These are phyloP conservation scores for Xylaria sp. DNA, from an alignment of 495 filamentous ascomycete species.

Conservation along the genomic window DNA sequence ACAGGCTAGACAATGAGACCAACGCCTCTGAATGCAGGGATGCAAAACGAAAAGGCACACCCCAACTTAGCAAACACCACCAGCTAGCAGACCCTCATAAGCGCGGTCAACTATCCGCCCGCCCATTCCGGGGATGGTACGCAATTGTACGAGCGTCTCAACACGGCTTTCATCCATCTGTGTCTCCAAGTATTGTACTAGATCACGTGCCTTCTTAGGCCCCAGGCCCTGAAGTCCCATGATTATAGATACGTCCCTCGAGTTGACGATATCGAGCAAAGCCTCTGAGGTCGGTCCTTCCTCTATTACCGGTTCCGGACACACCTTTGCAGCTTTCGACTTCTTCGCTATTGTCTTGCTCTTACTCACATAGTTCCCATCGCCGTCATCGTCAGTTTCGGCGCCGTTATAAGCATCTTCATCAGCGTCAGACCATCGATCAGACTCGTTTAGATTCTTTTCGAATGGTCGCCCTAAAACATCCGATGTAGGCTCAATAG, in stretches of 20 bases:
- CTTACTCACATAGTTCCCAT: conserved; percentile 50
- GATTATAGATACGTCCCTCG: conserved; percentile 73
- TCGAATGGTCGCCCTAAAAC: neutral
- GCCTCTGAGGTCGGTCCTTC: conserved; percentile 57
- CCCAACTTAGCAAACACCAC: conserved; percentile 21
- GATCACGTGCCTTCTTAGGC: conserved; percentile 68
- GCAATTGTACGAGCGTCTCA: conserved; percentile 58
- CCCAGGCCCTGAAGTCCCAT: conserved; percentile 75
- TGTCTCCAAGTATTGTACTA: conserved; percentile 63
- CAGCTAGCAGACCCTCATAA: conserved; percentile 48
- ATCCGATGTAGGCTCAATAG: conserved; percentile 14
- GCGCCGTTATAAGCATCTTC: conserved; percentile 46
- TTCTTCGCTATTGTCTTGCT: conserved; percentile 45
- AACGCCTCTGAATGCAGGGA: conserved; percentile 25
- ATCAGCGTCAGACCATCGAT: conserved; percentile 18
- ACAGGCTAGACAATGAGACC: conserved; percentile 9
- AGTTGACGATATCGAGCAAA: conserved; percentile 86
- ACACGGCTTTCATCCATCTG: conserved; percentile 47
- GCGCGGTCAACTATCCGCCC: conserved; percentile 65
- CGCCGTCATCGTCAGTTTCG: conserved; percentile 58
- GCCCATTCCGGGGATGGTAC: conserved; percentile 65
- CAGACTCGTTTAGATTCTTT: conserved; percentile 33
- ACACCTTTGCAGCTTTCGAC: conserved; percentile 37
- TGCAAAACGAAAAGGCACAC: conserved; percentile 7
- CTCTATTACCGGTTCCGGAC: conserved; percentile 27